Evolutionary conservation across 2,329 filamentous ascomycete genomes (phyloP).

Genomic region (Fusarium continuum): DNA sequence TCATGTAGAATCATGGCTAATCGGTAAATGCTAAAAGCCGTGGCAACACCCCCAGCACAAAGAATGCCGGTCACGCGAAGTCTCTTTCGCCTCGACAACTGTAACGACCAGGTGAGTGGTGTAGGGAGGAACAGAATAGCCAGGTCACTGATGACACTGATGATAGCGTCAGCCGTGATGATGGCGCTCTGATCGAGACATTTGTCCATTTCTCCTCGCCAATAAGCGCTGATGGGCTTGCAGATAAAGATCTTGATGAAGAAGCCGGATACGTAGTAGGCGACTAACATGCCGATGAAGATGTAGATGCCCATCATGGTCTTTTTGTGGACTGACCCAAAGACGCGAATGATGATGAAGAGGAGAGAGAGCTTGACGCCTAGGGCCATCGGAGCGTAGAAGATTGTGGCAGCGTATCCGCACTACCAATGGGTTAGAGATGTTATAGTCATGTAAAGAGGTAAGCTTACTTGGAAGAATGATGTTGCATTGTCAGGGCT

Average conservation of each 20-base stretch:
- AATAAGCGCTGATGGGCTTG: constrained; percentile 53
- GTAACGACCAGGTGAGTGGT: constrained; percentile 28
- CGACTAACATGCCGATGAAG: constrained; percentile 49
- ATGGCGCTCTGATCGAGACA: constrained; percentile 48
- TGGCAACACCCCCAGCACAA: constrained; percentile 32
- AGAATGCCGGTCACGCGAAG: constrained; percentile 30
- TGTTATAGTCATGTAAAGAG: fast-evolving
- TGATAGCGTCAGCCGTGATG: constrained; percentile 32
- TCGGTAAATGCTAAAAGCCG: constrained; percentile 30
- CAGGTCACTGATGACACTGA: constrained; percentile 32
- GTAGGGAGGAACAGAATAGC: constrained; percentile 27
- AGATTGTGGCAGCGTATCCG: constrained; percentile 54
- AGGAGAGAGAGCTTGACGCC: constrained; percentile 56
- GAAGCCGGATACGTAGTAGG: constrained; percentile 52
- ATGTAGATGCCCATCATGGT: constrained; percentile 51
- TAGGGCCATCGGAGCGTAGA: constrained; percentile 56
- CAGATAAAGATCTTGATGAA: constrained; percentile 57
- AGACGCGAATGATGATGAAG: constrained; percentile 55
- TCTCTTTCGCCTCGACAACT: constrained; percentile 21
- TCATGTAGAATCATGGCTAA: constrained; percentile 24
- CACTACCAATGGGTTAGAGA: constrained; percentile 40
- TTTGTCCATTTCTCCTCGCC: constrained; percentile 45
- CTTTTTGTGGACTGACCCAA: constrained; percentile 52
- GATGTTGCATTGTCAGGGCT: constrained; percentile 41
- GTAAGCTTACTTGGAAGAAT: constrained; percentile 48